Percentiles rank a stretch among this genome's conserved stretches.
These are phyloP conservation scores for Fusarium xylarioides DNA, from an alignment of 2,329 filamentous ascomycete species.

Conservation along the genomic window DNA sequence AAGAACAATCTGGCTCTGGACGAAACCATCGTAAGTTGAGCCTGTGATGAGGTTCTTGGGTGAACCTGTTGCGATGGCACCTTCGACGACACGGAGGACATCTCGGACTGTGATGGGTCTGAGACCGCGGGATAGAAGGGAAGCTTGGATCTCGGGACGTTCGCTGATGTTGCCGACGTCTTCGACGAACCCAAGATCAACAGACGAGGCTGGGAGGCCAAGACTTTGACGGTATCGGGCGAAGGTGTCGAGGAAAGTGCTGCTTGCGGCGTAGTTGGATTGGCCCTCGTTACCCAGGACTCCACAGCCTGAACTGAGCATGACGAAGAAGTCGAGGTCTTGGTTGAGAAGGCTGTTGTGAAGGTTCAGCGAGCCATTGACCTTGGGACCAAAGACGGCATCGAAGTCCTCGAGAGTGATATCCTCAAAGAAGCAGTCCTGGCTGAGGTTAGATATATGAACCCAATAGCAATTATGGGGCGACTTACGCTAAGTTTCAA, in stretches of 20 bases:
- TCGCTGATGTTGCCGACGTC: constrained; percentile 40
- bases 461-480: too few species aligned
- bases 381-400: constrained; percentile 34
- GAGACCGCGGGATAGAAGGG: constrained; percentile 31
- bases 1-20: constrained; percentile 34
- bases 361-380: constrained; percentile 36
- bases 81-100: constrained; percentile 36
- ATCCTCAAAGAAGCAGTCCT: constrained; percentile 37
- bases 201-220: constrained; percentile 31
- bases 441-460: constrained; percentile 1
- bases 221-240: constrained; percentile 34
- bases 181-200: constrained; percentile 36
- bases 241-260: constrained; percentile 38
- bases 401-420: constrained; percentile 35
- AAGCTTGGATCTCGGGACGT: constrained; percentile 36
- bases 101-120: constrained; percentile 38
- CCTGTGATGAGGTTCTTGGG: constrained; percentile 9
- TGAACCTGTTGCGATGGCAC: constrained; percentile 30
- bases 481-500: constrained; percentile 34
- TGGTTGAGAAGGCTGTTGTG: constrained; percentile 28
- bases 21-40: constrained; percentile 29
- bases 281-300: constrained; percentile 36
- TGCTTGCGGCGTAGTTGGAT: constrained; percentile 36
- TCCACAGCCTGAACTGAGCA: constrained; percentile 38
- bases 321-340: constrained; percentile 37